phyloP scores from a whole-genome alignment of 768 basidiomycete genomes.

The Phylloporus scabripes region DNA sequence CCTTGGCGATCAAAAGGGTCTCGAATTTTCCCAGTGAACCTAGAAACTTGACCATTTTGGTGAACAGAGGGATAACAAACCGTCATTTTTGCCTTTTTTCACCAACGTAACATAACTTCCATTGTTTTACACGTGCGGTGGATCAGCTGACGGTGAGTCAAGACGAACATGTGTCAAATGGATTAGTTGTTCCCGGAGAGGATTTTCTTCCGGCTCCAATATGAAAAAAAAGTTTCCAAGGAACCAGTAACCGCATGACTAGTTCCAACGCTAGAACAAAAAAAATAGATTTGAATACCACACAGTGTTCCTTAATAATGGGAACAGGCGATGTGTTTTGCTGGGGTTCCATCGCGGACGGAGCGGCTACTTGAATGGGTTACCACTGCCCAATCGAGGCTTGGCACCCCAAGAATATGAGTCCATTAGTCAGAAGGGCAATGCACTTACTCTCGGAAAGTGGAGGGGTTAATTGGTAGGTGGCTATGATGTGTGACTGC shows the following conservation, averaged over 20 bases:
- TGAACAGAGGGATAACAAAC: constrained; percentile 7
- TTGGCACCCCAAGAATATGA: constrained; percentile 20
- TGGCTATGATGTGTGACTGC: constrained; percentile 24
- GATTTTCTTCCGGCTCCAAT: constrained; percentile 18
- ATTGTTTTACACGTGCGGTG: constrained; percentile 29
- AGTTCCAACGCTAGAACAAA: constrained; percentile 22
- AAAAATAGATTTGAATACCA: constrained; percentile 23
- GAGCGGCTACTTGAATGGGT: constrained; percentile 19
- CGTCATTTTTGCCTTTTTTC: constrained; percentile 22
- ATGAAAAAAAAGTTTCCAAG: constrained; percentile 31
- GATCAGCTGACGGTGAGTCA: constrained; percentile 18
- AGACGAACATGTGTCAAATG: constrained; percentile 13
- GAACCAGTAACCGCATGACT: constrained; percentile 18
- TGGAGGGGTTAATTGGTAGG: constrained; percentile 16
- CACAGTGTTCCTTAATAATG: constrained; percentile 30
- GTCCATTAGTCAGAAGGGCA: constrained; percentile 30
- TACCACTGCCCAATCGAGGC: constrained; percentile 8
- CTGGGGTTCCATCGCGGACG: constrained; percentile 22
- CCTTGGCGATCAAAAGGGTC: constrained; percentile 24
- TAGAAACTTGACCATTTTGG: constrained; percentile 23
- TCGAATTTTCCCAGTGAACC: constrained; percentile 18
- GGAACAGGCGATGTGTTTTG: constrained; percentile 23
- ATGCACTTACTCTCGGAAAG: constrained; percentile 20
- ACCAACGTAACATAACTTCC: constrained; percentile 25
- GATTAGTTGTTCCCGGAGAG: constrained; percentile 24